These are phyloP conservation scores for Tetracladium setigerum DNA, from an alignment of 495 filamentous ascomycete species.

Conservation along the genomic window DNA sequence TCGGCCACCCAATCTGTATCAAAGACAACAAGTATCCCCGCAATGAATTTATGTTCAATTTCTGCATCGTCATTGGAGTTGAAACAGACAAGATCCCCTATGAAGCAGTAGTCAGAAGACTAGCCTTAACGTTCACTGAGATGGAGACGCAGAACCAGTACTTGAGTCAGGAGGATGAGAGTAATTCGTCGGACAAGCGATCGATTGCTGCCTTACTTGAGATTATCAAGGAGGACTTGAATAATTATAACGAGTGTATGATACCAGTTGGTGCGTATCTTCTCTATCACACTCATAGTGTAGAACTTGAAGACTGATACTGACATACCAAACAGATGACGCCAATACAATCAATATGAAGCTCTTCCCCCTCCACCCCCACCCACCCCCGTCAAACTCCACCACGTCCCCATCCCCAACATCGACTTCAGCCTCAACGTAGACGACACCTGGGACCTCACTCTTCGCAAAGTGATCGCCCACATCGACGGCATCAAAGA, in stretches of 20 bases:
- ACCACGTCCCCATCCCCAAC: slow-evolving; percentile 87
- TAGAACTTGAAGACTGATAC: slow-evolving; percentile 1
- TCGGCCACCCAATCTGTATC: slow-evolving; percentile 87
- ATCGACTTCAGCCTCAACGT: slow-evolving; percentile 55
- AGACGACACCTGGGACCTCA: slow-evolving; percentile 87
- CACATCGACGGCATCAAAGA: slow-evolving; percentile 87
- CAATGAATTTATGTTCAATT: slow-evolving; percentile 98
- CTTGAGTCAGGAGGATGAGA: slow-evolving; percentile 46
- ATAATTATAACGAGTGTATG: slow-evolving; percentile 98
- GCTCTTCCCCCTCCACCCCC: slow-evolving; percentile 75
- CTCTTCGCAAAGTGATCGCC: slow-evolving; percentile 72
- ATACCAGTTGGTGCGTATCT: slow-evolving; percentile 66
- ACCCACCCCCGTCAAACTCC: slow-evolving; percentile 72
- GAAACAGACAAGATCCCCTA: slow-evolving; percentile 53
- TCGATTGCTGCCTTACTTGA: slow-evolving; percentile 78
- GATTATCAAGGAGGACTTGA: slow-evolving; percentile 88
- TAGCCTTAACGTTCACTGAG: slow-evolving; percentile 76
- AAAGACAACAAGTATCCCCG: slow-evolving; percentile 66
- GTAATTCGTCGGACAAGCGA: slow-evolving; percentile 40
- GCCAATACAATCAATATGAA: slow-evolving; percentile 95
- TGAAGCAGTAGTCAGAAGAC: slow-evolving; percentile 74
- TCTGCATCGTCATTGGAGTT: slow-evolving; percentile 69
- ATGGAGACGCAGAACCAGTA: slow-evolving; percentile 84
- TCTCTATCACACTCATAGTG: neutral
- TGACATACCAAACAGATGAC: slow-evolving; percentile 50